Conservation (phyloP, 345 rosid species). For the Combretum micranthum region DNA sequence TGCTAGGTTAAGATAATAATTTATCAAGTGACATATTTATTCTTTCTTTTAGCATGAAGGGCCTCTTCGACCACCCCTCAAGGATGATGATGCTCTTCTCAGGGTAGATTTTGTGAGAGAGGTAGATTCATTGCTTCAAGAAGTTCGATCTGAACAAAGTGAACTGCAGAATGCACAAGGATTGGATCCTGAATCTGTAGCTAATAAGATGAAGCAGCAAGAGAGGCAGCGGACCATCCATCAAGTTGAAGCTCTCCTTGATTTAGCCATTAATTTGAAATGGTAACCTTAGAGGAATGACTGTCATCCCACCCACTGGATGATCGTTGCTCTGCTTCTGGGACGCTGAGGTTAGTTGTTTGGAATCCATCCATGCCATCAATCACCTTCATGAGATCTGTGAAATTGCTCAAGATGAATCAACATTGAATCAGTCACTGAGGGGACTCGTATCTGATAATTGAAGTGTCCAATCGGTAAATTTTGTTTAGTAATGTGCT, state of each 20-base stretch:
- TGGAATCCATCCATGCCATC: too few relatives aligned
- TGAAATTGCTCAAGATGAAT: too few relatives aligned
- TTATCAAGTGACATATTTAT: neutral
- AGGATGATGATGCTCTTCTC: constrained; percentile 54
- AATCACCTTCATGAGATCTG: too few relatives aligned
- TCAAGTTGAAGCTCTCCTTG: constrained; percentile 69
- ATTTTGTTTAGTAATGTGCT: too few relatives aligned
- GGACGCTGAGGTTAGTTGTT: too few relatives aligned
- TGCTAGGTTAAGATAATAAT: too few relatives aligned
- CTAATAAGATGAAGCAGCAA: constrained; percentile 73
- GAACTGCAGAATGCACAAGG: constrained; percentile 38
- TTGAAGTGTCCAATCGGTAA: too few relatives aligned
- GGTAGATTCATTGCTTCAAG: constrained; percentile 68
- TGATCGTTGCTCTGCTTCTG: too few relatives aligned
- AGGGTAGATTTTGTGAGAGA: constrained; percentile 91
- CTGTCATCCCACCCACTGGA: neutral
- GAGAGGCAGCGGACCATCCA: constrained; percentile 69
- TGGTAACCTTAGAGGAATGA: constrained; percentile 32
- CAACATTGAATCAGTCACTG: too few relatives aligned
- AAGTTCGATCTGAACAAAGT: constrained; percentile 52
- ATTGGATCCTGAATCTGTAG: constrained; percentile 71
- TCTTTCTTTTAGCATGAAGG: constrained; percentile 56
- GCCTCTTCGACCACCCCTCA: constrained; percentile 44
- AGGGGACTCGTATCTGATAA: too few relatives aligned
- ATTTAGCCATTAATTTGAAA: constrained; percentile 61